Evolutionary conservation across 2,329 filamentous ascomycete genomes (phyloP), one percentile per base, ranked within the genome.

Genomic region (Chaetomium sp.): DNA sequence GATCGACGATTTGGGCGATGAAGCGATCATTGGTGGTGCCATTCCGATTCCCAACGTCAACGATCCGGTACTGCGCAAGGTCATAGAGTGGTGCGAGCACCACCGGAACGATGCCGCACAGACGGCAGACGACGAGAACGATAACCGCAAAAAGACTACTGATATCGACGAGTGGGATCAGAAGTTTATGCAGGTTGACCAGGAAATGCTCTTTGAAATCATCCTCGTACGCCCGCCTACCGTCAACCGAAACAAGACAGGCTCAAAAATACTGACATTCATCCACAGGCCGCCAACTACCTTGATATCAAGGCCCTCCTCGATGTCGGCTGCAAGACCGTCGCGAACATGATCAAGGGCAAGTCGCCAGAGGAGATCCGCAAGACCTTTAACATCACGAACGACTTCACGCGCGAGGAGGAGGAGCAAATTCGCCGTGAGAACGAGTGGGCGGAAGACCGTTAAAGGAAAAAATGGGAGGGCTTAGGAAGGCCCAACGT

Each of bases 331-430:
- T 99, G 94, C 84, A 99, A 99, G 84, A 99, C 94, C 0, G 94
- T 99, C 12, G 94, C 94, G 60, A 99, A 99, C 77, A 99, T 99
- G 94, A 99, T 99, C 80, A 99, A 99, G 88, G 94, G 94, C 76
- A 99, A 99, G 81, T 96, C 91, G 0, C 94, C 94, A 3, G 94
- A 99, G 72, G 94, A 99, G 78, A 99, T 99, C 67, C 89, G 94
- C 51, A 99, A 97, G 81, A 99, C 94, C 0, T 99, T 99, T 79
- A 99, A 99, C 77, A 99, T 99, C 68, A 94, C 95, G 68, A 99
- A 99, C 67, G 94, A 99, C 73, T 99, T 99, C 76, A 97, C 94
- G 0, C 90, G 92, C 2, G 94, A 99, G 74, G 94, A 99, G 76
- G 94, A 99, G 74, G 94, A 99, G 70, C 94, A 99, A 80, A 99